These are phyloP conservation scores for Exophiala spinifera DNA, from an alignment of 2,329 filamentous ascomycete species.

Conservation along the genomic window DNA sequence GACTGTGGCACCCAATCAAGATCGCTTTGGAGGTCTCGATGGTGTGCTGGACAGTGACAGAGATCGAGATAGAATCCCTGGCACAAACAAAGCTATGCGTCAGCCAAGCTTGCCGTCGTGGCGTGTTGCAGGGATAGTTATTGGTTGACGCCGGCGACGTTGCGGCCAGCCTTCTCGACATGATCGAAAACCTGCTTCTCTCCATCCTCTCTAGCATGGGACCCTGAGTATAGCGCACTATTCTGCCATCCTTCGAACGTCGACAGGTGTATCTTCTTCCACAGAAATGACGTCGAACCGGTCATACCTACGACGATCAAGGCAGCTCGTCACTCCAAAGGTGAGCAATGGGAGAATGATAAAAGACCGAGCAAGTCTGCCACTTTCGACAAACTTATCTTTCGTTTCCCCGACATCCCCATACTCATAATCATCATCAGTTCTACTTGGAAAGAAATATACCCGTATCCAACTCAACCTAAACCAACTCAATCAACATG, in stretches of 20 bases:
- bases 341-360: background rate
- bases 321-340: background rate
- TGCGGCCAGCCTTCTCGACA: background rate
- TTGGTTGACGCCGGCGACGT: conserved; percentile 5
- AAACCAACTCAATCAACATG: conserved; percentile 11
- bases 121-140: conserved; percentile 4
- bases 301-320: background rate
- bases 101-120: conserved; percentile 16
- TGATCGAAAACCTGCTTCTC: conserved; percentile 16
- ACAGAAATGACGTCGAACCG: conserved; percentile 4
- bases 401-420: too few species aligned
- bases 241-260: background rate
- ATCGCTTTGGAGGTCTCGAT: background rate
- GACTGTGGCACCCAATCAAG: conserved; percentile 19
- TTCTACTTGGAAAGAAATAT: too few species aligned
- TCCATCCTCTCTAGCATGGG: background rate
- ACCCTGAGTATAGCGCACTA: background rate
- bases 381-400: background rate
- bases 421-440: too few species aligned
- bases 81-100: conserved; percentile 10
- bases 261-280: background rate
- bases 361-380: background rate
- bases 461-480: background rate
- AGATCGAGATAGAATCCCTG: conserved; percentile 12
- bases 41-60: conserved; percentile 4